Percentiles rank a stretch among this genome's conserved stretches.
These are phyloP conservation scores for Fomes fomentarius DNA, from an alignment of 1,284 basidiomycete species.

Conservation along the genomic window DNA sequence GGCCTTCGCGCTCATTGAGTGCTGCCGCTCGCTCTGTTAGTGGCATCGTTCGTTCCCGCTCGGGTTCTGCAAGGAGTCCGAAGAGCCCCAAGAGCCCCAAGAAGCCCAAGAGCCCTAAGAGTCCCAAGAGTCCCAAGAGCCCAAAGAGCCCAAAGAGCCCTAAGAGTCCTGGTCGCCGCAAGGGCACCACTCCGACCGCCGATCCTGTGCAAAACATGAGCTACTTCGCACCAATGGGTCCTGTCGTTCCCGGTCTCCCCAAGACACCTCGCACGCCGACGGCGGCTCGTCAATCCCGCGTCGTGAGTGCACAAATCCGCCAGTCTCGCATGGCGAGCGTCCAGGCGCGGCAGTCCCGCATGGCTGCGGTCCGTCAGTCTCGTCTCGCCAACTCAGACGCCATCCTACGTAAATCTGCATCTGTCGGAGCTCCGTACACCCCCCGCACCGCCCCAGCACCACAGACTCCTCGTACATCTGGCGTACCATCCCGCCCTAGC, in stretches of 20 bases:
- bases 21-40: not conserved
- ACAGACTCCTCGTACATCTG: no score
- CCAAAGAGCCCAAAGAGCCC: not conserved
- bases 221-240: constrained; percentile 6
- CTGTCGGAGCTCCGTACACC: no score
- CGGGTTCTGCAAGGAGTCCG: constrained; percentile 4
- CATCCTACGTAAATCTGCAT: no score
- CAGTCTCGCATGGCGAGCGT: no score
- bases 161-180: not conserved
- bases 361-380: not conserved
- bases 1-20: constrained; percentile 4
- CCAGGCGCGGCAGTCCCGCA: no score
- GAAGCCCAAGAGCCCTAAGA: not conserved
- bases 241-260: constrained; percentile 8
- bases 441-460: no score
- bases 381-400: not conserved
- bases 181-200: not conserved
- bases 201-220: constrained; percentile 1
- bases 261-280: constrained; percentile 17
- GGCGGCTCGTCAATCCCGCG: constrained; percentile 14
- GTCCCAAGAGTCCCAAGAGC: not conserved
- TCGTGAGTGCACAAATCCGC: no score
- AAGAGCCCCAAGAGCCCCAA: not conserved
- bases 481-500: no score
- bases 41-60: constrained; percentile 11